Evolutionary conservation across 352 stramenopile genomes (phyloP).

Genomic region (Globisporangium polare): DNA sequence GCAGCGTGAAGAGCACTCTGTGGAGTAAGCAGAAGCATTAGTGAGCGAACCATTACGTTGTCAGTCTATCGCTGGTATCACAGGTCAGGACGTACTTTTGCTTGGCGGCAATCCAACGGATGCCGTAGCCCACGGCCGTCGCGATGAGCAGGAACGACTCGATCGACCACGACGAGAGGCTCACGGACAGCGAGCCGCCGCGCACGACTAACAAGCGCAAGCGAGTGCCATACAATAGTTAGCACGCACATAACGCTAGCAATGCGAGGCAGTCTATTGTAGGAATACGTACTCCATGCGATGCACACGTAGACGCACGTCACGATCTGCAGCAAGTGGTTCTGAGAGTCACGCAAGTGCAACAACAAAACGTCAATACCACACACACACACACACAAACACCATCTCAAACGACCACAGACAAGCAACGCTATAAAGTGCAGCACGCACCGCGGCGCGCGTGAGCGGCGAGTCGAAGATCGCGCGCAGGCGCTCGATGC

Average conservation of each 20-base stretch:
- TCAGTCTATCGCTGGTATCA: no score
- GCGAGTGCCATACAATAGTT: background rate
- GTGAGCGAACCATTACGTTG: no score
- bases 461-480: constrained; percentile 69
- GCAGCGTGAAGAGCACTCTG: constrained; percentile 57
- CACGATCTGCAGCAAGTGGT: constrained; percentile 75
- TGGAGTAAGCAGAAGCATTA: no score
- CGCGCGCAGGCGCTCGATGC: constrained; percentile 61
- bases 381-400: background rate
- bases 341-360: constrained; percentile 32
- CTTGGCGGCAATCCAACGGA: constrained; percentile 76
- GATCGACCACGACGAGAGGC: constrained; percentile 77
- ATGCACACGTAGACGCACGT: constrained; percentile 77
- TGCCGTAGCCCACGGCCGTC: constrained; percentile 61
- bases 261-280: background rate
- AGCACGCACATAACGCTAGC: background rate
- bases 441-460: constrained; percentile 49
- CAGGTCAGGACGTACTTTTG: constrained; percentile 83
- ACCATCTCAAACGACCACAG: constrained; percentile 1
- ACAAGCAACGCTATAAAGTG: no score
- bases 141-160: constrained; percentile 75
- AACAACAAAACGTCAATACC: no score
- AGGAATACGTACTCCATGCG: constrained; percentile 65
- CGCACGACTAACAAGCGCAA: constrained; percentile 48
- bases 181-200: constrained; percentile 60